Percentiles rank a stretch among this genome's conserved stretches.
Evolutionary conservation across 164 flowering plant genomes (phyloP).

Genomic region (Kalanchoe fedtschenkoi): DNA sequence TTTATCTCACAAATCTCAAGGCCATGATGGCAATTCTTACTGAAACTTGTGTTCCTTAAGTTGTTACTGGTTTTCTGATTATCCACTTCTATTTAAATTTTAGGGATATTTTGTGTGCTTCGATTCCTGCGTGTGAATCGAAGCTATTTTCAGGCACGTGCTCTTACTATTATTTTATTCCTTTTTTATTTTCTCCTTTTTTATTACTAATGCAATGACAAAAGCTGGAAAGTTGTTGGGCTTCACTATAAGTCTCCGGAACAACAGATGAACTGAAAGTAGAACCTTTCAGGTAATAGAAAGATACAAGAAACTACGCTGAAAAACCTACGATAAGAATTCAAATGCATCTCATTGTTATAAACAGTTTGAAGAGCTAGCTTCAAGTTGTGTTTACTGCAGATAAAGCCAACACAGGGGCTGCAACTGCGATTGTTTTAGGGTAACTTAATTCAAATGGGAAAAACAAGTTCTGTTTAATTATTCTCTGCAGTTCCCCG

Average conservation of each 20-base stretch:
- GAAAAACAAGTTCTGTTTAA: neutral
- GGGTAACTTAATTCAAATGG: conserved; percentile 41
- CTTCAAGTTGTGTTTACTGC: conserved; percentile 77
- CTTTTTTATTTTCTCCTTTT: conserved; percentile 15
- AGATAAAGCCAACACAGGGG: conserved; percentile 68
- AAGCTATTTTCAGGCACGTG: neutral
- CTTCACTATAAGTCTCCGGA: conserved; percentile 33
- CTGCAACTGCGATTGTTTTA: conserved; percentile 58
- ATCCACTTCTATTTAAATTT: neutral
- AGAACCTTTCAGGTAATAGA: conserved; percentile 58
- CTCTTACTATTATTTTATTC: conserved; percentile 9
- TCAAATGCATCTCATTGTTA: neutral
- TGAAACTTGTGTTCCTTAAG: neutral
- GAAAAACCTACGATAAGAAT: neutral
- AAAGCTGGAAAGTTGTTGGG: conserved; percentile 51
- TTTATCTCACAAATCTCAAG: neutral
- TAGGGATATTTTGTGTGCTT: neutral
- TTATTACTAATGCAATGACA: conserved; percentile 77
- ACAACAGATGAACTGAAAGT: conserved; percentile 35
- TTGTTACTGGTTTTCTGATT: neutral
- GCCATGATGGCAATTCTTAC: neutral
- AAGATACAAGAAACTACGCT: neutral
- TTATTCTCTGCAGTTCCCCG: neutral
- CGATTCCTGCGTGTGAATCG: neutral
- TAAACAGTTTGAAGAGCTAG: conserved; percentile 84